These are phyloP conservation scores for Fusarium chuoi DNA, from an alignment of 2,329 filamentous ascomycete genomes.

Conservation along the genomic window DNA sequence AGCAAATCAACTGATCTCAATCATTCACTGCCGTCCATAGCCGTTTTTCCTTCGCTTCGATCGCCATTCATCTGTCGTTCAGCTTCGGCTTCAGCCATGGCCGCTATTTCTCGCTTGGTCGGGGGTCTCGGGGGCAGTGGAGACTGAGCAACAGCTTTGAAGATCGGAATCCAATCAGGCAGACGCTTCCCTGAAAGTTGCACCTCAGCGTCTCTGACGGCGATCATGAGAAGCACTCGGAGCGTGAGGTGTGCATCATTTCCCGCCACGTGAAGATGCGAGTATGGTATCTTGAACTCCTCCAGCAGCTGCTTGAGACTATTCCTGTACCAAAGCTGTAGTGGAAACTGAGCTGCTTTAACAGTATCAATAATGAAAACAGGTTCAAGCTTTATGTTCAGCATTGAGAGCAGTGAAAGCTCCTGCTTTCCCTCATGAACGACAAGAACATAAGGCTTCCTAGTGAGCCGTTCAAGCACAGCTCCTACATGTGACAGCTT, in stretches of 20 bases:
- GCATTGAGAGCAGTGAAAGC: rapidly evolving
- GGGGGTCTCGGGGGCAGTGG: not conserved
- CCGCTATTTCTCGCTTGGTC: not conserved
- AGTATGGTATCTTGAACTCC: rapidly evolving
- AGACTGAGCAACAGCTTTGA: conserved; percentile 10
- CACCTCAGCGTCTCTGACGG: not conserved
- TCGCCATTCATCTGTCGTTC: not conserved
- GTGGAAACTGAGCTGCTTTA: rapidly evolving
- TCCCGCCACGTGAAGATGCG: conserved; percentile 33
- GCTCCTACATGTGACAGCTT: not conserved
- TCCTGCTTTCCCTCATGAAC: not conserved
- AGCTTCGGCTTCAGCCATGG: not conserved
- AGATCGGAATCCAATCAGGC: not conserved
- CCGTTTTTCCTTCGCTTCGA: not conserved
- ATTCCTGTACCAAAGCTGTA: not conserved
- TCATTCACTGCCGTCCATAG: not conserved
- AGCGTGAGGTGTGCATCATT: conserved; percentile 43
- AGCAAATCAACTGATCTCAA: rapidly evolving
- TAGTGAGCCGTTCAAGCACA: not conserved
- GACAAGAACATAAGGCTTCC: not conserved
- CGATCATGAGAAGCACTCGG: conserved; percentile 14
- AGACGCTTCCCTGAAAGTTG: not conserved
- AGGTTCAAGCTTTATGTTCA: not conserved
- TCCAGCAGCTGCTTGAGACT: not conserved
- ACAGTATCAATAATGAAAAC: not conserved